Evolutionary conservation across 1,284 basidiomycete species (phyloP), one percentile per base, ranked within the genome.

Genomic region (Vanrija sp.): DNA sequence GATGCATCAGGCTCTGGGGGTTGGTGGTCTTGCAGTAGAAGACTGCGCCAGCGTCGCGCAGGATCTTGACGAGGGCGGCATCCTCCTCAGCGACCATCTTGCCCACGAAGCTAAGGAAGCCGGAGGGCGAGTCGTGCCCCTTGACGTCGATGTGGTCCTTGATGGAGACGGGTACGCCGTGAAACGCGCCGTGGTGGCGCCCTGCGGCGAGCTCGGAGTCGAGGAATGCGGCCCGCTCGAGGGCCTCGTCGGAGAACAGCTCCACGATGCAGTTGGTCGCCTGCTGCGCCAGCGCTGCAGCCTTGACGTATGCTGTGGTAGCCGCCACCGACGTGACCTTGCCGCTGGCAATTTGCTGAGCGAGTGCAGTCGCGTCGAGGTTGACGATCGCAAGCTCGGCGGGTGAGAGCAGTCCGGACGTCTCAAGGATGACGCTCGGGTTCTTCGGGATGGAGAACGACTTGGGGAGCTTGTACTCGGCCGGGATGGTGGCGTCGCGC

Each of bases 181-280:
- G 83, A 18, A 86, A 72, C 2, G 83, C 82, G 0, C 84, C 84
- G n/a, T 82, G 76, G 3, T 77, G 67, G 60, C 76, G 78, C 12
- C 80, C 81, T 0, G 76, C 80, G 46, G 77, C 77, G 14, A 85
- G 68, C 61, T 83, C 74, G 3, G 75, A 80, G 60, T 88, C 87
- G 5, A 86, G 78, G 65, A 81, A 77, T 43, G 71, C 74, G 5
- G 86, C 86, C 21, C 80, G 77, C 38, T 73, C 75, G 14, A 86
- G 72, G 0, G 83, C 85, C n/a, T 80, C 79, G 1, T 85, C 83
- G 46, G 84, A 76, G 60, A 86, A 85, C 8, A 86, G 82, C 64
- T 87, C 86, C 4, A 85, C 86, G 44, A 88, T 69, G 65, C 85
- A 86, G 60, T 86, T 86, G 1, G 82, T 83, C 80, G 59, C 58